Percentiles rank a stretch among this genome's conserved stretches.
phyloP scores from a whole-genome alignment of 345 rosid genomes.

The Lumnitzera racemosa region DNA sequence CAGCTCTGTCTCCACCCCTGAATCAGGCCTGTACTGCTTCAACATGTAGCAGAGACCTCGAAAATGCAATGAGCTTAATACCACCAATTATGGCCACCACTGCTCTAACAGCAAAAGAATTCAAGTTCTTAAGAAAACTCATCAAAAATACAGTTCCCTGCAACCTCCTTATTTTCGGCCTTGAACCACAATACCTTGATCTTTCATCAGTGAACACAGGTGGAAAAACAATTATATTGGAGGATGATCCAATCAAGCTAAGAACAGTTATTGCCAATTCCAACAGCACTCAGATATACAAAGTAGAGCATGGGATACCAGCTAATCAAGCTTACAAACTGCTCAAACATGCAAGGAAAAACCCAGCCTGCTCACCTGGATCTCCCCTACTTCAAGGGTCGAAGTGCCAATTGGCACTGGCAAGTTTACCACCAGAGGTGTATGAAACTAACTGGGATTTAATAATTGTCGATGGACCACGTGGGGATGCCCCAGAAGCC shows the following conservation, averaged over 20 bases:
- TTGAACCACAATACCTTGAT: conserved; percentile 40
- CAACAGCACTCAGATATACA: conserved; percentile 43
- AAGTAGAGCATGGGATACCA: conserved; percentile 40
- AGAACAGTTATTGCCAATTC: conserved; percentile 22
- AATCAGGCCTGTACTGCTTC: conserved; percentile 21
- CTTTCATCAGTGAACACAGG: conserved; percentile 53
- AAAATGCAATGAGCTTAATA: conserved; percentile 8
- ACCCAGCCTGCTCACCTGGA: conserved; percentile 40
- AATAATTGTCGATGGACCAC: conserved; percentile 74
- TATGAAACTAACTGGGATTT: conserved; percentile 63
- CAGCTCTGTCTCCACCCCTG: conserved; percentile 20
- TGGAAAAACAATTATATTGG: conserved; percentile 59
- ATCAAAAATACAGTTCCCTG: conserved; percentile 52
- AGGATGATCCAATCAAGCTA: conserved; percentile 50
- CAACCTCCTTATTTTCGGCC: conserved; percentile 76
- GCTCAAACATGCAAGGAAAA: conserved; percentile 65
- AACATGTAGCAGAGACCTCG: conserved; percentile 15
- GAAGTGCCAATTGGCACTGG: conserved; percentile 48
- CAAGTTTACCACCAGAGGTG: conserved; percentile 48
- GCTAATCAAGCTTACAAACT: conserved; percentile 57
- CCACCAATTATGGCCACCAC: conserved; percentile 5
- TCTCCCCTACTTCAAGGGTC: conserved; percentile 27
- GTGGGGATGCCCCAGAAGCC: conserved; percentile 51
- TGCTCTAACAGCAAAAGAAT: conserved; percentile 55
- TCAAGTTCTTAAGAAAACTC: conserved; percentile 40